These are phyloP conservation scores for Lizonia empirigonia DNA, from an alignment of 2,329 filamentous ascomycete species.

Conservation along the genomic window DNA sequence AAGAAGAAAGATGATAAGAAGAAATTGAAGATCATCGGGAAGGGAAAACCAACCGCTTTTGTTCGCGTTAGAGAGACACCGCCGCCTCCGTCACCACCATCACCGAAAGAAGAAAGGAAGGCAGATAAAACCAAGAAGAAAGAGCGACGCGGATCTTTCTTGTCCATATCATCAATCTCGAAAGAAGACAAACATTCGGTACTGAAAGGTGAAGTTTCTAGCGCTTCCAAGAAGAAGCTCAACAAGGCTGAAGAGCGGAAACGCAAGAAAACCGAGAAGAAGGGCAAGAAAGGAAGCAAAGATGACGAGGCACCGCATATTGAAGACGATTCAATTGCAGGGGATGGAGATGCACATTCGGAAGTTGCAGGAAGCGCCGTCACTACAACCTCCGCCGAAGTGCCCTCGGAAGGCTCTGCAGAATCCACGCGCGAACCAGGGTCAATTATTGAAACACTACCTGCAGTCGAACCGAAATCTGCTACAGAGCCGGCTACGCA, in stretches of 20 bases:
- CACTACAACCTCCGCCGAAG: not conserved
- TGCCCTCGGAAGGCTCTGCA: not conserved
- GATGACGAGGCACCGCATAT: not conserved
- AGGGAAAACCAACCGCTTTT: slow-evolving; percentile 41
- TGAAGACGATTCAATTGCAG: slow-evolving; percentile 17
- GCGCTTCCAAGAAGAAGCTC: slow-evolving; percentile 28
- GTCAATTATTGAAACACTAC: not conserved
- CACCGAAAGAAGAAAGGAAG: slow-evolving; percentile 42
- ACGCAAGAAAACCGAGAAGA: slow-evolving; percentile 31
- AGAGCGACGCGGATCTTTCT: slow-evolving; percentile 24
- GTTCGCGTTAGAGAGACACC: slow-evolving; percentile 39
- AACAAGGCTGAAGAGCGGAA: slow-evolving; percentile 36
- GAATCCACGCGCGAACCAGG: not conserved
- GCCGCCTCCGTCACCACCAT: slow-evolving; percentile 23
- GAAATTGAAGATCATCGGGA: slow-evolving; percentile 27
- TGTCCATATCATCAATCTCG: slow-evolving; percentile 22
- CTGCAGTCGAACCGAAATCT: slow-evolving; percentile 1
- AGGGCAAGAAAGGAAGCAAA: slow-evolving; percentile 27
- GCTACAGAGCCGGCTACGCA: not conserved
- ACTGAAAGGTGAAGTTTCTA: slow-evolving; percentile 14
- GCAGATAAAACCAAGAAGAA: slow-evolving; percentile 31
- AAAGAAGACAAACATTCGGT: slow-evolving; percentile 21
- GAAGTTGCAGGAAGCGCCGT: slow-evolving; percentile 5
- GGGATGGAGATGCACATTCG: slow-evolving; percentile 24
- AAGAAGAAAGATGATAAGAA: slow-evolving; percentile 36